These are phyloP conservation scores for Fonsecaea nubica DNA, from an alignment of 2,329 filamentous ascomycete genomes.

Conservation along the genomic window DNA sequence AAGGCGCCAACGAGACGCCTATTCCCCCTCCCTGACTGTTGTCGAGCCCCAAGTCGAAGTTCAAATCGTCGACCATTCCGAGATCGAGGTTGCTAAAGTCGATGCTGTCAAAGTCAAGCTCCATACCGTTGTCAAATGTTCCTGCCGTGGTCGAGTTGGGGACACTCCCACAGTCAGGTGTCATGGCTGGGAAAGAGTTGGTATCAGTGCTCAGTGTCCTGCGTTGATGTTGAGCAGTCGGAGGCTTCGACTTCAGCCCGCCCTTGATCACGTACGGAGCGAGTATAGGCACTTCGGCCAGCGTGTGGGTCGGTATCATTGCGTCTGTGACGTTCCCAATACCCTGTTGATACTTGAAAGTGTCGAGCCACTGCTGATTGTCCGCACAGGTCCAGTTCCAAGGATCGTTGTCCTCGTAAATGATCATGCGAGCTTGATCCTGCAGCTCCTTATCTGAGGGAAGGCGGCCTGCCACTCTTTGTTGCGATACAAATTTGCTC, in stretches of 20 bases:
- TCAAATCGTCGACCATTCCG: slow-evolving; percentile 35
- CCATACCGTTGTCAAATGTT: slow-evolving; percentile 36
- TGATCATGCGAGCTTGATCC: slow-evolving; percentile 42
- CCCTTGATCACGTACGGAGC: slow-evolving; percentile 52
- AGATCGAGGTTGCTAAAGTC: slow-evolving; percentile 39
- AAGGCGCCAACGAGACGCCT: not conserved
- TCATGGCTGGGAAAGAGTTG: slow-evolving; percentile 15
- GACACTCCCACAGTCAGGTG: slow-evolving; percentile 26
- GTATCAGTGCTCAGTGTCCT: slow-evolving; percentile 26
- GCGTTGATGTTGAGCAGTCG: slow-evolving; percentile 37
- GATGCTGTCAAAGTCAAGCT: slow-evolving; percentile 40
- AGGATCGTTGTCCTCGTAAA: slow-evolving; percentile 44
- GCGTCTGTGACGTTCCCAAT: slow-evolving; percentile 41
- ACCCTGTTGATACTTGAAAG: slow-evolving; percentile 53
- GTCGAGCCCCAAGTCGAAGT: slow-evolving; percentile 32
- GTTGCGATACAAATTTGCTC: slow-evolving; percentile 47
- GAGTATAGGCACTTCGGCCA: slow-evolving; percentile 50
- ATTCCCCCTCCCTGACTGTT: slow-evolving; percentile 16
- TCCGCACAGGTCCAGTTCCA: slow-evolving; percentile 55
- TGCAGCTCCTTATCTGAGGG: slow-evolving; percentile 46
- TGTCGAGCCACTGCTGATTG: slow-evolving; percentile 53
- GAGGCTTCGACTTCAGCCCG: slow-evolving; percentile 46
- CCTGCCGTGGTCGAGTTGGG: slow-evolving; percentile 24
- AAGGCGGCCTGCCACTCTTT: slow-evolving; percentile 44
- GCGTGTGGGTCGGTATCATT: slow-evolving; percentile 22